Conservation (phyloP, 2,329 filamentous ascomycete genomes). For the Aphanocladium album region DNA sequence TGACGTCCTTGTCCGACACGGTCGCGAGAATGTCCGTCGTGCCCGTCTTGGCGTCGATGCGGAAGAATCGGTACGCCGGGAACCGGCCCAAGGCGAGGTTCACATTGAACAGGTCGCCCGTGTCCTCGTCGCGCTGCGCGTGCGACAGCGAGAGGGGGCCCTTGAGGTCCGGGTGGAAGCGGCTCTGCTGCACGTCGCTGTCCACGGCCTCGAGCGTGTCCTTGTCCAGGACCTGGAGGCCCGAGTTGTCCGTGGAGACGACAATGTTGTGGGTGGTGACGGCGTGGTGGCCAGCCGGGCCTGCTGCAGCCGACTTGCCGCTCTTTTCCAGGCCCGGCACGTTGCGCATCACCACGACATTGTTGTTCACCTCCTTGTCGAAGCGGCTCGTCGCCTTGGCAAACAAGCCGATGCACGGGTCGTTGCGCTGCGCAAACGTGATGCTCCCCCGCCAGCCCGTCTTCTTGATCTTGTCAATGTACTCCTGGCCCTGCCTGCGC, state of each 20-base stretch:
- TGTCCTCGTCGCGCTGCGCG: constrained; percentile 58
- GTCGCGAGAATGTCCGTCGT: constrained; percentile 62
- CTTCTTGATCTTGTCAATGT: constrained; percentile 48
- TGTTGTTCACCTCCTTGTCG: constrained; percentile 39
- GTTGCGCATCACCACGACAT: constrained; percentile 51
- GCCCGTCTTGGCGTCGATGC: constrained; percentile 53
- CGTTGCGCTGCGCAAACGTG: constrained; percentile 60
- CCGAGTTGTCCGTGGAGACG: constrained; percentile 39
- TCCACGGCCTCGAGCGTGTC: constrained; percentile 63
- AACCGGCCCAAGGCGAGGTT: constrained; percentile 56
- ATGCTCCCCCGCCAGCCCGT: constrained; percentile 47
- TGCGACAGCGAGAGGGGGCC: constrained; percentile 62
- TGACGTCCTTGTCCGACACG: constrained; percentile 35
- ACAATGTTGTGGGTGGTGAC: constrained; percentile 17
- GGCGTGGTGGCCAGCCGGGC: constrained; percentile 25
- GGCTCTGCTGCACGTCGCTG: constrained; percentile 44
- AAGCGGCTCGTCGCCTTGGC: constrained; percentile 60
- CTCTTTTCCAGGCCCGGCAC: not conserved
- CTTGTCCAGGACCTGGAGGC: constrained; percentile 56
- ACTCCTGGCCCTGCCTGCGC: constrained; percentile 40
- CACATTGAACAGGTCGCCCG: constrained; percentile 69
- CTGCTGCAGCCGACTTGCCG: not conserved
- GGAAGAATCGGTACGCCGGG: constrained; percentile 60
- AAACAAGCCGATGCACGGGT: constrained; percentile 64
- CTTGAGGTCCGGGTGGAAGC: constrained; percentile 59